Base-by-base conservation (phyloP, 2,329 filamentous ascomycete genomes). In the Neopestalotiopsis clavispora region DNA sequence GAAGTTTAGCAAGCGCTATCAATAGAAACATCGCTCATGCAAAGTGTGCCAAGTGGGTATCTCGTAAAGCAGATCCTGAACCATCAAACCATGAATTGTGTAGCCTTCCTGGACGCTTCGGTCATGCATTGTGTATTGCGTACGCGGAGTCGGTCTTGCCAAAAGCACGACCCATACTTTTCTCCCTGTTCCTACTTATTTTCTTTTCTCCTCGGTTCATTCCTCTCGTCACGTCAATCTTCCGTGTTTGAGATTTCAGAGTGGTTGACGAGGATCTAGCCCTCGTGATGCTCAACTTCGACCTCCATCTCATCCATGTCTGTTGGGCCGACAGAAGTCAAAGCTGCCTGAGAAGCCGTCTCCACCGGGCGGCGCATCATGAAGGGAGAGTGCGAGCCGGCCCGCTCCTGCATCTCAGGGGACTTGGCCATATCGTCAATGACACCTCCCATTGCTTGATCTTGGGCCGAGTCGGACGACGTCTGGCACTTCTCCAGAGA, bases 401-500 rank as follows among this genome's bases (percentile, higher is more conserved):
- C 70, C 38, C 81, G 79, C 70, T 85, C 83, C 71, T 83, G 80
- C 83, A 85, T 85, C 72, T 85, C 83, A 0, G 83, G 83, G n/a
- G 70, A 74, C 65, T 76, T 79, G 10, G 69, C n/a, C 14, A 62
- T 23, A 14, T 66, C n/a, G n/a, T 49, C 59, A 38, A 9, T 62
- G 28, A 12, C 67, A 34, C 13, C 62, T 60, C 63, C 60, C 66
- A 70, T 69, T 58, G 69, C 69, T 28, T 57, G 45, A 30, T 66
- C 42, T 12, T 68, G 66, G 34, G 23, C n/a, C 52, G 23, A 28
- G 23, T 72, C 73, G 9, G 68, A 34, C 28, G 68, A 34, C 28
- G 74, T 73, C 30, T 67, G 69, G 60, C 61, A 71, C 17, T 71
- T 72, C 38, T 71, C 72, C 9, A 74, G 64, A 30, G 74, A 72